Evolutionary conservation across 176 grass and related monocot species (phyloP).

Genomic region (Aegilops bicornis): DNA sequence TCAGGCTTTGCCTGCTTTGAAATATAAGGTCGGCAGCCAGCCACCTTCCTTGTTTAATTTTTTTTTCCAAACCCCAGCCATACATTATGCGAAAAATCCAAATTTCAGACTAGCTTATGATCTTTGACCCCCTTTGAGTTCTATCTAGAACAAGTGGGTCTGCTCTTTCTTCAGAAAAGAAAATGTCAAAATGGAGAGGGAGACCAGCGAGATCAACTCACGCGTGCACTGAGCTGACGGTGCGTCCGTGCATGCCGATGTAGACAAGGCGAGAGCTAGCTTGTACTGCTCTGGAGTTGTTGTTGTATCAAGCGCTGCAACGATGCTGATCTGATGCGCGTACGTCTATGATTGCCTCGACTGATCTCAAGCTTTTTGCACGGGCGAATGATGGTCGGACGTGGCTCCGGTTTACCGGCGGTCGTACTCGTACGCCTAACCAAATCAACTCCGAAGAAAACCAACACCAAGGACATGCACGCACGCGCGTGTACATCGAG

Average conservation of each 20-base stretch:
- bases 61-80: not conserved
- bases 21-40: too few species aligned
- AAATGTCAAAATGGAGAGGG: not conserved
- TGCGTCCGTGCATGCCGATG: not conserved
- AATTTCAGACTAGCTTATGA: not conserved
- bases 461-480: not conserved
- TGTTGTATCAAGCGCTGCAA: too few species aligned
- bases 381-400: slow-evolving; percentile 20
- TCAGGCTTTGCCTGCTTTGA: too few species aligned
- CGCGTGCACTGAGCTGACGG: not conserved
- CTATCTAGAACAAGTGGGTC: not conserved
- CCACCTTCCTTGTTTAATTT: too few species aligned
- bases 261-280: not conserved
- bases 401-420: slow-evolving; percentile 1
- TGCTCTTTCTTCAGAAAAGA: not conserved
- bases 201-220: not conserved
- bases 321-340: too few species aligned
- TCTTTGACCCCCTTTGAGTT: not conserved
- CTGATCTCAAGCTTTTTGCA: not conserved
- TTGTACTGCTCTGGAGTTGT: too few species aligned
- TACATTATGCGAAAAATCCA: not conserved
- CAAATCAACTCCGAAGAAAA: not conserved
- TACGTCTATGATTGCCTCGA: not conserved
- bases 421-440: slow-evolving; percentile 39
- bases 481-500: not conserved